Base-by-base conservation (phyloP, 2,329 filamentous ascomycete genomes). In the Penicillium sclerotigenum region DNA sequence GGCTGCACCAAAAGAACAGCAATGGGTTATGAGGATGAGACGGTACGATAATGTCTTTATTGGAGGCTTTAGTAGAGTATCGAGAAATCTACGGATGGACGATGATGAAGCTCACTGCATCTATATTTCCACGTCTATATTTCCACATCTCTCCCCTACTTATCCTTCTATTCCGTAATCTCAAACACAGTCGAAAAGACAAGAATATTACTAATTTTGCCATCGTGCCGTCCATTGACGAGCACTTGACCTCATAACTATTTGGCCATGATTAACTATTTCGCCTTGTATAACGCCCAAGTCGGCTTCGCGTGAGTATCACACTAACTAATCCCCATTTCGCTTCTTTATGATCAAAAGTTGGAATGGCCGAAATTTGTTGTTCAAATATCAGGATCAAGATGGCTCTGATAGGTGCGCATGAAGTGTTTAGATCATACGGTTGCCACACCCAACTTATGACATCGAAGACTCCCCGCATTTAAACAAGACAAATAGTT, bases 371-470 rank as follows among this genome's bases (percentile, higher is more conserved):
- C 29, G 20, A 55, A n/a, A 22, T 55, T 38, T 5, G 3, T 33
- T 4, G 9, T 18, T 46, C n/a, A 38, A 40, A 18, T 34, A 3
- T 33, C 8, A 52, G 33, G 33, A 40, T 46, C 11, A 18, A n/a
- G 3, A 33, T 22, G 9, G 4, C 16, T 46, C 10, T 34, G 22
- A 56, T 52, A 52, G 53, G 47, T 42, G 29, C 6, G 3, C 38
- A 22, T 3, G 16, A 26, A 61, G 56, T 62, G 53, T 60, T 61
- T 59, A 61, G 50, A 59, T 62, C 56, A 62, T 59, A 59, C 26
- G 37, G 54, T 61, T 46, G 60, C 60, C 60, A 62, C 60, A 10
- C 36, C 36, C 53, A 29, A 29, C 41, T 29, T 46, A 45, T 52
- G 53, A 56, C 38, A 56, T 47, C 38, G 13, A 43, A 31, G 26